Evolutionary conservation across 345 rosid species (phyloP).

Genomic region (Odontarrhena argentea): DNA sequence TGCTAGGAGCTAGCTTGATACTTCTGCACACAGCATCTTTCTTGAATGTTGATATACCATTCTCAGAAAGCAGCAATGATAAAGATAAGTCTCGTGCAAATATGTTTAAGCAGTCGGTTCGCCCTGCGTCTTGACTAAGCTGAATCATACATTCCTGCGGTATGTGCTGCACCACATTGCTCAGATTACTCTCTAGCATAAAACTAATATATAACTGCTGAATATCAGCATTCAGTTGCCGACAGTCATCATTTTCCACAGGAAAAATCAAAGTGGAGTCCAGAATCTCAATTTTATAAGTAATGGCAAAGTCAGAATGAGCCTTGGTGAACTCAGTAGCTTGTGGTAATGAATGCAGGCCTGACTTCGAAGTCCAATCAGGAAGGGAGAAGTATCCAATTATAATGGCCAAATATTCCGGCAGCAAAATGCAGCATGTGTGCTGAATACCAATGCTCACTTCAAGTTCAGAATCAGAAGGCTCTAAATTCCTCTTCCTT

Average conservation of each 20-base stretch:
- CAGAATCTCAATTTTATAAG: slow-evolving; percentile 71
- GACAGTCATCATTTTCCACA: slow-evolving; percentile 49
- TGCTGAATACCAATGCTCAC: slow-evolving; percentile 85
- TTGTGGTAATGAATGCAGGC: slow-evolving; percentile 42
- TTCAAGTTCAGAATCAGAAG: slow-evolving; percentile 60
- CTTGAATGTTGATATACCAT: slow-evolving; percentile 46
- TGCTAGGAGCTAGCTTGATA: slow-evolving; percentile 52
- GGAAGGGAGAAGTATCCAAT: slow-evolving; percentile 85
- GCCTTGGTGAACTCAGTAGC: slow-evolving; percentile 32
- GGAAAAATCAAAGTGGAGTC: slow-evolving; percentile 71
- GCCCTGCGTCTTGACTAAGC: slow-evolving; percentile 46
- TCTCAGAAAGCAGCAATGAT: slow-evolving; percentile 48
- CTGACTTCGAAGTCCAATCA: slow-evolving; percentile 62
- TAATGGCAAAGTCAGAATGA: slow-evolving; percentile 38
- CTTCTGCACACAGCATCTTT: slow-evolving; percentile 39
- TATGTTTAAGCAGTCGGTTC: slow-evolving; percentile 57
- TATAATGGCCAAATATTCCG: slow-evolving; percentile 75
- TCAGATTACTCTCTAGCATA: slow-evolving; percentile 43
- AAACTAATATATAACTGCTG: slow-evolving; percentile 59
- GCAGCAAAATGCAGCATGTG: slow-evolving; percentile 66
- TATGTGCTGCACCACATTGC: slow-evolving; percentile 50
- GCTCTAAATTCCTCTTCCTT: slow-evolving; percentile 52
- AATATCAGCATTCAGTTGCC: slow-evolving; percentile 60
- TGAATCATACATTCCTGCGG: slow-evolving; percentile 63
- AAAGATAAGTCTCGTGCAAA: slow-evolving; percentile 67